phyloP scores from a whole-genome alignment of 1,284 basidiomycete species.

The Ceratobasidium sp. region DNA sequence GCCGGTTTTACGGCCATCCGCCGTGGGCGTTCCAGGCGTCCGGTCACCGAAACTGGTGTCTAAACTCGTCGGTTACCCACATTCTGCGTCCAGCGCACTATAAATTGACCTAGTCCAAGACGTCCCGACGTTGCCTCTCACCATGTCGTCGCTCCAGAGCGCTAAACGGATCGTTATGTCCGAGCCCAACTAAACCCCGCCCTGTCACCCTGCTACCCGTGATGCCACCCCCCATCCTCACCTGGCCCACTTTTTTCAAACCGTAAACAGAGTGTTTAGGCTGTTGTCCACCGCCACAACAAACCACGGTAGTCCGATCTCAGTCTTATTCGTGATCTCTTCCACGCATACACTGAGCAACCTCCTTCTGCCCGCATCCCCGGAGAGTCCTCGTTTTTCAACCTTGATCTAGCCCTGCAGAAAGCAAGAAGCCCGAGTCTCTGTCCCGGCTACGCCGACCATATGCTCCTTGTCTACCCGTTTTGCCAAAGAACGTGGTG shows the following conservation, averaged over 20 bases:
- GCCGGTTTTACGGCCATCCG: constrained; percentile 14
- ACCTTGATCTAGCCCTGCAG: constrained; percentile 34
- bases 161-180: background rate
- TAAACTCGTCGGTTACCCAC: constrained; percentile 11
- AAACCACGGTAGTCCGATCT: background rate
- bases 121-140: background rate
- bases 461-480: constrained; percentile 7
- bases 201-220: background rate
- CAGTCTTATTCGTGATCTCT: background rate
- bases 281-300: background rate
- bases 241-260: constrained; percentile 5
- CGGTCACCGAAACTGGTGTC: background rate
- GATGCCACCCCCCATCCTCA: background rate
- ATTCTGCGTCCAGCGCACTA: constrained; percentile 10
- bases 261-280: background rate
- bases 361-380: background rate
- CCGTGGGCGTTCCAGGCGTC: background rate
- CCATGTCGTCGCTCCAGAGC: background rate
- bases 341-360: constrained; percentile 1
- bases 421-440: constrained; percentile 23
- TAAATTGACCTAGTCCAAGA: background rate
- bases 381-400: background rate
- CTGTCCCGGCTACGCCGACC: background rate
- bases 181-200: background rate
- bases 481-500: constrained; percentile 8